phyloP scores from a whole-genome alignment of 306 rosid genomes.

The Elaeagnus macrophylla region DNA sequence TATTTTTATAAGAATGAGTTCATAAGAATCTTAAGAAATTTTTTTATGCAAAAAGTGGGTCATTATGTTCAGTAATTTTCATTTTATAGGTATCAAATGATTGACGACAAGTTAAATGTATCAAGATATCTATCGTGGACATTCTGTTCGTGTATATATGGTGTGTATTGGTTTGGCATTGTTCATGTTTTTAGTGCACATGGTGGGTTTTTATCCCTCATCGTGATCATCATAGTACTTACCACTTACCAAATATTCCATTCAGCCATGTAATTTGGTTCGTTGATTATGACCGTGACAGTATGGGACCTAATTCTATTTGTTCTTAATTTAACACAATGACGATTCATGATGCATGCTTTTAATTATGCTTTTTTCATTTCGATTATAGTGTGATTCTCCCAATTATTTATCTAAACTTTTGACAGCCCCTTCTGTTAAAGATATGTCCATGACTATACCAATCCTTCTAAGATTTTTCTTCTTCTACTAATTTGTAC shows the following conservation, averaged over 20 bases:
- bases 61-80: constrained; percentile 12
- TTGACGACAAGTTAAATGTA: constrained; percentile 64
- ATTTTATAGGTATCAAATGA: constrained; percentile 65
- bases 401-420: too few relatives aligned
- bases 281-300: neutral
- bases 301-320: neutral
- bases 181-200: neutral
- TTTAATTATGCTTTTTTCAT: neutral
- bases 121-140: constrained; percentile 90
- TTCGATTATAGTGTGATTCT: too few relatives aligned
- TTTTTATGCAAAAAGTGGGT: constrained; percentile 14
- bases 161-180: constrained; percentile 26
- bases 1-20: too few relatives aligned
- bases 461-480: too few relatives aligned
- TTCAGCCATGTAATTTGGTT: neutral
- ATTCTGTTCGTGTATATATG: constrained; percentile 65
- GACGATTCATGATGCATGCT: neutral
- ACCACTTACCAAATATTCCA: neutral
- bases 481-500: neutral
- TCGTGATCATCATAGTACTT: neutral
- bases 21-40: constrained; percentile 8
- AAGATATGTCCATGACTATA: too few relatives aligned
- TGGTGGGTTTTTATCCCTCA: neutral
- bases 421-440: too few relatives aligned
- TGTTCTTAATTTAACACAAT: neutral